A percentile compares a stretch with the other conserved stretches of the same genome.
Conservation (phyloP, 2,329 filamentous ascomycete species). For the Aspergillus viridinutans region DNA sequence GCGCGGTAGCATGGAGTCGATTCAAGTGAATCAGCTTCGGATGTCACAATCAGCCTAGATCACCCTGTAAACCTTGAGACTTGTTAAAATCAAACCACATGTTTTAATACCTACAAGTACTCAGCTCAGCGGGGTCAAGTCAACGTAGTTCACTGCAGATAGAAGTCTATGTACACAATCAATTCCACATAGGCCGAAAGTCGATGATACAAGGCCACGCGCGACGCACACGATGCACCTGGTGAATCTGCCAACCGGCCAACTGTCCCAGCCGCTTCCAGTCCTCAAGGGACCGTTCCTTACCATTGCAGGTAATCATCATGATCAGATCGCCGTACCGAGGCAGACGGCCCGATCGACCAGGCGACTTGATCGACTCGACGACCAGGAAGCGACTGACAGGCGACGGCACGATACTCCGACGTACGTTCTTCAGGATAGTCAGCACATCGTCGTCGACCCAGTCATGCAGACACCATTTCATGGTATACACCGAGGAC, state of each 20-base stretch:
- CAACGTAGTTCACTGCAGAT: too few relatives aligned
- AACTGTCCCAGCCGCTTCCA: neutral
- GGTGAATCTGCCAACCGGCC: neutral
- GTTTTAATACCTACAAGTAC: too few relatives aligned
- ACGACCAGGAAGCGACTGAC: neutral
- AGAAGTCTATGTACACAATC: neutral
- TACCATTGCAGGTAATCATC: neutral
- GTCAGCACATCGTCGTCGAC: neutral
- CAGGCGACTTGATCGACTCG: neutral
- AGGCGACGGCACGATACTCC: neutral
- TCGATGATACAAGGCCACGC: neutral
- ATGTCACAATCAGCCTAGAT: too few relatives aligned
- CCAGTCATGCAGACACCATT: constrained; percentile 1
- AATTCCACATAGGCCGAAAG: neutral
- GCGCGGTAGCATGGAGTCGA: too few relatives aligned
- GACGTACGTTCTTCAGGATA: neutral
- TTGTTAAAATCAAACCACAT: too few relatives aligned
- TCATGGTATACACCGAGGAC: neutral
- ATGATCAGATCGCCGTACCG: neutral
- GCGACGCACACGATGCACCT: neutral
- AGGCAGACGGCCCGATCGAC: neutral
- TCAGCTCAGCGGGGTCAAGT: too few relatives aligned
- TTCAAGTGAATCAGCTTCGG: too few relatives aligned
- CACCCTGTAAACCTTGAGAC: too few relatives aligned
- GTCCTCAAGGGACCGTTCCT: neutral